Percentiles rank a stretch among this genome's conserved stretches.
Conservation (phyloP, 225 moss, liverwort and hornwort genomes). For the Pseudoscleropodium purum region DNA sequence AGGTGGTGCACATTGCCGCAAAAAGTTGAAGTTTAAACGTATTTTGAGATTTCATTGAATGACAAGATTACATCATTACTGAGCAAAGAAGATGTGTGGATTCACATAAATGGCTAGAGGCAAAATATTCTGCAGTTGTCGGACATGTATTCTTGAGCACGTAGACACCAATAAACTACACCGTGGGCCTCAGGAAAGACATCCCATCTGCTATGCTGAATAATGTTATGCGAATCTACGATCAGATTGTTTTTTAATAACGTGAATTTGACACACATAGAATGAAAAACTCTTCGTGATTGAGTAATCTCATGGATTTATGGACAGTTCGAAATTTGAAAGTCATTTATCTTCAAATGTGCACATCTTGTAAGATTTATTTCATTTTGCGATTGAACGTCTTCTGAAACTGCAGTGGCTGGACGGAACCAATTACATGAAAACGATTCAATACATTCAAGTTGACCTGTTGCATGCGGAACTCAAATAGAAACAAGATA, state of each 20-base stretch:
- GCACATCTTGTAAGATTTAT: neutral
- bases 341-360: neutral
- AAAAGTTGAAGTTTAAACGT: too few relatives aligned
- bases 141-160: too few relatives aligned
- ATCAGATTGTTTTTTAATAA: too few relatives aligned
- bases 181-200: neutral
- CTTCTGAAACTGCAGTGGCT: neutral
- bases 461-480: neutral
- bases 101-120: neutral
- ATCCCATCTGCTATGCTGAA: neutral
- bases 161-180: neutral
- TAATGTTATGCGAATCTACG: neutral
- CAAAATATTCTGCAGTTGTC: neutral
- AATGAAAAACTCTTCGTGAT: neutral
- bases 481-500: neutral
- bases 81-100: neutral
- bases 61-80: neutral
- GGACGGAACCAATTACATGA: neutral
- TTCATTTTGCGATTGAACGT: neutral
- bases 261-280: neutral
- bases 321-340: neutral
- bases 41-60: too few relatives aligned
- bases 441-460: neutral
- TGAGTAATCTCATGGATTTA: neutral
- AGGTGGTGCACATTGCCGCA: too few relatives aligned